These are phyloP conservation scores for Saxophila tyrrhenica DNA, from an alignment of 495 filamentous ascomycete genomes.

Conservation along the genomic window DNA sequence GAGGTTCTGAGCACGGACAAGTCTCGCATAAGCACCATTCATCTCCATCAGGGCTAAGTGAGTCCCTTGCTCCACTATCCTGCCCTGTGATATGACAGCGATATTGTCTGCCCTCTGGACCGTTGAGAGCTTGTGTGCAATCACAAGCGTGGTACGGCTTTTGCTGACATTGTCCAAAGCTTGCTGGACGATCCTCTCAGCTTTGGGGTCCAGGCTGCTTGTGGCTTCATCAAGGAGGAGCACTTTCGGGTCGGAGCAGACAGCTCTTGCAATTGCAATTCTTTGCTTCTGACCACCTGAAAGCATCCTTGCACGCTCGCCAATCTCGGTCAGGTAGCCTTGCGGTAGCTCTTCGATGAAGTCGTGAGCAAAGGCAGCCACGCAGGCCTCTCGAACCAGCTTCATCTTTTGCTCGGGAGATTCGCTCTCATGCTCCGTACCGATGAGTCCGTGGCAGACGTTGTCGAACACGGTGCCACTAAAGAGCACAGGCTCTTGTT, in stretches of 20 bases:
- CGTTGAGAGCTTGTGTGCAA: constrained; percentile 26
- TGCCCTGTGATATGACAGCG: constrained; percentile 20
- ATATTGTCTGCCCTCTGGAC: constrained; percentile 25
- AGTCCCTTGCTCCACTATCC: constrained; percentile 23
- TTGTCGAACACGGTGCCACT: constrained; percentile 20
- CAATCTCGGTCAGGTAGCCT: constrained; percentile 24
- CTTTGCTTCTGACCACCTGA: constrained; percentile 24
- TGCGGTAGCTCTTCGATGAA: constrained; percentile 22
- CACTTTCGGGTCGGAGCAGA: constrained; percentile 22
- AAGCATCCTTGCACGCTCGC: constrained; percentile 19
- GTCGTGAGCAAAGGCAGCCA: constrained; percentile 17
- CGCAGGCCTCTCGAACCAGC: constrained; percentile 20
- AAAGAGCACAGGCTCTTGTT: constrained; percentile 24
- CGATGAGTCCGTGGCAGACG: constrained; percentile 19
- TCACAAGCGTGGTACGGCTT: constrained; percentile 22
- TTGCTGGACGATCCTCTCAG: constrained; percentile 22
- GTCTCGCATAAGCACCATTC: constrained; percentile 19
- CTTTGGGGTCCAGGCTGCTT: constrained; percentile 21
- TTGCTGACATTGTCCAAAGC: constrained; percentile 19
- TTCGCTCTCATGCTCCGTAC: constrained; percentile 8
- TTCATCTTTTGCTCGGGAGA: constrained; percentile 14
- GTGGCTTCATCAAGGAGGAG: constrained; percentile 28
- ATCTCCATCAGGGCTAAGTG: constrained; percentile 19
- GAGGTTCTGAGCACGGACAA: constrained; percentile 22
- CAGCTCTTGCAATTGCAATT: constrained; percentile 25